phyloP scores from a whole-genome alignment of 176 grass and related monocot genomes.

The Avena eriantha region DNA sequence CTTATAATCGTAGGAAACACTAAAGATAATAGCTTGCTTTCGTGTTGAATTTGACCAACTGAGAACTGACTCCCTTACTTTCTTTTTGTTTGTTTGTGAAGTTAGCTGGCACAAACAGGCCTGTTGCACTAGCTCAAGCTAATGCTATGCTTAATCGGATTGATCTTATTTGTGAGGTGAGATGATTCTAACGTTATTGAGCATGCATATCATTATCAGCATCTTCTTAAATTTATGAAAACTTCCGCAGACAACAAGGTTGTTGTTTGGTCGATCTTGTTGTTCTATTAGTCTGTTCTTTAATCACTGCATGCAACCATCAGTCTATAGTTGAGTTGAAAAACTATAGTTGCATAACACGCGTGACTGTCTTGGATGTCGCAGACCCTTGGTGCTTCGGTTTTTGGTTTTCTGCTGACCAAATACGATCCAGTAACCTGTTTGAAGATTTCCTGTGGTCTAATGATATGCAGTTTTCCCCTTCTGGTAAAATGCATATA shows the following conservation, averaged over 20 bases:
- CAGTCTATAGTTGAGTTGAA: conserved; percentile 24
- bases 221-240: background rate
- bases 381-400: conserved; percentile 85
- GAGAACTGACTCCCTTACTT: conserved; percentile 33
- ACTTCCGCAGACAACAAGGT: conserved; percentile 6
- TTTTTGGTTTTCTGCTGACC: conserved; percentile 91
- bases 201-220: background rate
- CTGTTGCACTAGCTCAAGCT: conserved; percentile 92
- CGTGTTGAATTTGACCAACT: conserved; percentile 24
- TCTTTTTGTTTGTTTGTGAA: conserved; percentile 57
- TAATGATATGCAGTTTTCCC: conserved; percentile 88
- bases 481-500: conserved; percentile 65
- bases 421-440: conserved; percentile 82
- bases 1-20: background rate
- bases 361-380: conserved; percentile 31
- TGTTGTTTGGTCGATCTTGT: conserved; percentile 4
- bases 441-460: conserved; percentile 78
- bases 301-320: conserved; percentile 1
- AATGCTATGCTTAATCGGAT: conserved; percentile 89
- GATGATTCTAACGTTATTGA: conserved; percentile 23
- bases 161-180: conserved; percentile 92
- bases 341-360: conserved; percentile 40
- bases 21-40: conserved; percentile 34
- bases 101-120: conserved; percentile 93
- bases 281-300: conserved; percentile 29